Conservation (phyloP, 2,329 filamentous ascomycete species). For the Colletotrichum navitas region DNA sequence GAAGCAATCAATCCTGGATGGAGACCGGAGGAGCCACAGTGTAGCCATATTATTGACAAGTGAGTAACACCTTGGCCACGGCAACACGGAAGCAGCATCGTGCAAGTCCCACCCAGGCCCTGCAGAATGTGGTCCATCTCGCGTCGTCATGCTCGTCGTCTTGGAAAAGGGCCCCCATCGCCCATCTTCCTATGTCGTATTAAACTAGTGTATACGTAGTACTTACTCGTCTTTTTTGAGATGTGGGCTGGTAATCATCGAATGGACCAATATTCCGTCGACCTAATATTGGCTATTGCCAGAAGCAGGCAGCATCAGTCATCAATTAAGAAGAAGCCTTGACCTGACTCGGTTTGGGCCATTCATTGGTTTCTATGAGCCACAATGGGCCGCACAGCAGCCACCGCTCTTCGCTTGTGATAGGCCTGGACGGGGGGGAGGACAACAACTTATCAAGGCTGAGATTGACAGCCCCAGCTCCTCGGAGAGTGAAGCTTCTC, state of each 20-base stretch:
- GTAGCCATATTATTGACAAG: constrained; percentile 15
- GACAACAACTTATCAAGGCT: background rate
- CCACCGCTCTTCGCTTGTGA: background rate
- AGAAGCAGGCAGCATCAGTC: constrained; percentile 14
- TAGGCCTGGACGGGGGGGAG: background rate
- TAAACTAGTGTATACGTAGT: background rate
- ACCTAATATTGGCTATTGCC: constrained; percentile 30
- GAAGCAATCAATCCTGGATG: constrained; percentile 1
- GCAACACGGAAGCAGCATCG: constrained; percentile 23
- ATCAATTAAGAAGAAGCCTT: constrained; percentile 4
- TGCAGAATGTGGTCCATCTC: constrained; percentile 8
- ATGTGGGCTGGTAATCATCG: constrained; percentile 27
- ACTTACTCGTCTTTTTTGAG: constrained; percentile 1
- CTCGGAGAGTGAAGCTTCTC: background rate
- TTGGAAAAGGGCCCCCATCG: background rate
- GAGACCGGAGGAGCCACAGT: constrained; percentile 15
- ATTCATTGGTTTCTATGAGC: constrained; percentile 28
- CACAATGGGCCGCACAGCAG: constrained; percentile 1
- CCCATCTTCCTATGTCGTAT: constrained; percentile 20
- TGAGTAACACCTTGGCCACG: constrained; percentile 19
- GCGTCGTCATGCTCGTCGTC: constrained; percentile 35
- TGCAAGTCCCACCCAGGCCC: constrained; percentile 17
- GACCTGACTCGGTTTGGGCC: constrained; percentile 30
- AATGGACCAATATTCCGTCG: constrained; percentile 32
- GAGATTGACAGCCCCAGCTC: background rate